phyloP scores from a whole-genome alignment of 768 basidiomycete species.

The Strobilomyces confusus region DNA sequence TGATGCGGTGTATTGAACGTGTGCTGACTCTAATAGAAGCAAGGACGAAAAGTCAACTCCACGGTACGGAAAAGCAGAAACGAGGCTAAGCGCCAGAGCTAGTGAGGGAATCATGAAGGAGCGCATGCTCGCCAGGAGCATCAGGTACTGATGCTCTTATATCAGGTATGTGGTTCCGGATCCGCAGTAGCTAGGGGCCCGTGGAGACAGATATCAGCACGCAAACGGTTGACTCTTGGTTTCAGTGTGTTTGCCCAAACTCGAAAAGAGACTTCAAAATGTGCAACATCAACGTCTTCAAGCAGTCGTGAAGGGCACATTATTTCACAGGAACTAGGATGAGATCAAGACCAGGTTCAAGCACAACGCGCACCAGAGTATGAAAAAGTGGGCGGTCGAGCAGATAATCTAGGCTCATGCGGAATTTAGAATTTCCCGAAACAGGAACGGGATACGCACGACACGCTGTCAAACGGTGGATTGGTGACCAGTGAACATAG shows the following conservation, averaged over 20 bases:
- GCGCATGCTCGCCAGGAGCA: background rate
- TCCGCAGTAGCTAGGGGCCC: too few relatives aligned
- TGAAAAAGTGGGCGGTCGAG: too few relatives aligned
- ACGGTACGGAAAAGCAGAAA: conserved; percentile 4
- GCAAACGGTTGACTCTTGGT: too few relatives aligned
- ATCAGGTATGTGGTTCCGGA: background rate
- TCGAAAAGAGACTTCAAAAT: background rate
- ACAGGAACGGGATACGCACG: too few relatives aligned
- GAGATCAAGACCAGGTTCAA: background rate
- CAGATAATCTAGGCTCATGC: too few relatives aligned
- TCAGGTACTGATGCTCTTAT: background rate
- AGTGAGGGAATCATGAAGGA: background rate
- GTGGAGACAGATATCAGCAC: too few relatives aligned
- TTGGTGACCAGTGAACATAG: background rate
- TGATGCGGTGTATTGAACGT: background rate
- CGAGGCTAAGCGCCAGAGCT: conserved; percentile 2
- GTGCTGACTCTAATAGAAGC: conserved; percentile 8
- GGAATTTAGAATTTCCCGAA: too few relatives aligned
- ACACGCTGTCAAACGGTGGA: too few relatives aligned
- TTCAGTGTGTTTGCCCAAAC: too few relatives aligned
- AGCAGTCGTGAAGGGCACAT: background rate
- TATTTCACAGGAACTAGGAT: too few relatives aligned
- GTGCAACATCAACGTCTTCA: background rate
- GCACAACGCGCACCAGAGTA: background rate
- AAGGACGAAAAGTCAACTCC: conserved; percentile 18